A percentile compares a stretch with the other conserved stretches of the same genome.
Conservation (phyloP, 371 early-diverging fungal species). For the Mortierella sp. region DNA sequence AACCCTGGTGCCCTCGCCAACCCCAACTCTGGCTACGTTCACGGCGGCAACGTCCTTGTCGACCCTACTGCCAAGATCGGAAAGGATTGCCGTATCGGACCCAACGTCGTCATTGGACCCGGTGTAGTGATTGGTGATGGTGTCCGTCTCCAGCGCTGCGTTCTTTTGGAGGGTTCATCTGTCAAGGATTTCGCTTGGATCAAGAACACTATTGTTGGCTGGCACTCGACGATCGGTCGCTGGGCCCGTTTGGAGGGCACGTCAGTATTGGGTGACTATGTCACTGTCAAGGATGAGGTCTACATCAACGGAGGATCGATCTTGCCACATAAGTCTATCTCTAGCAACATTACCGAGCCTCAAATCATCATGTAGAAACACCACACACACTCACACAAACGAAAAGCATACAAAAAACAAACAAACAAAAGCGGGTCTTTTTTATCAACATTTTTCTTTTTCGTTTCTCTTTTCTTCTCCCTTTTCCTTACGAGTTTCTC, state of each 20-base stretch:
- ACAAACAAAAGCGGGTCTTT: constrained; percentile 14
- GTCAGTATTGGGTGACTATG: constrained; percentile 96
- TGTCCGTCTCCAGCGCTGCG: constrained; percentile 92
- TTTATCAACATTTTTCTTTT: background rate
- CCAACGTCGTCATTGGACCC: constrained; percentile 95
- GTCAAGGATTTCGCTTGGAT: constrained; percentile 95
- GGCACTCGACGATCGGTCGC: constrained; percentile 94
- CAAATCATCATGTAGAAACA: constrained; percentile 90
- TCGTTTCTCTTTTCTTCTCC: background rate
- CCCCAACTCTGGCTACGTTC: constrained; percentile 70
- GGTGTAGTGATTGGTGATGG: constrained; percentile 96
- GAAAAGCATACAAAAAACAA: constrained; percentile 5
- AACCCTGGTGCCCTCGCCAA: constrained; percentile 78
- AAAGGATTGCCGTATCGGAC: constrained; percentile 95
- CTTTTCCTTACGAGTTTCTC: background rate
- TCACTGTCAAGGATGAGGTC: constrained; percentile 91
- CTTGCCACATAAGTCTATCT: constrained; percentile 94
- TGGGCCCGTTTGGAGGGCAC: constrained; percentile 96
- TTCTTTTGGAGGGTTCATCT: constrained; percentile 89
- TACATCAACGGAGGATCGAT: constrained; percentile 96
- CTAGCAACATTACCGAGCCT: constrained; percentile 91
- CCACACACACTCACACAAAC: background rate
- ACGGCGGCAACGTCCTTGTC: constrained; percentile 90
- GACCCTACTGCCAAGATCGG: constrained; percentile 95
- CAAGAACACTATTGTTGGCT: constrained; percentile 95